These are phyloP conservation scores for Odontarrhena argentea DNA, from an alignment of 345 rosid species.

Conservation along the genomic window DNA sequence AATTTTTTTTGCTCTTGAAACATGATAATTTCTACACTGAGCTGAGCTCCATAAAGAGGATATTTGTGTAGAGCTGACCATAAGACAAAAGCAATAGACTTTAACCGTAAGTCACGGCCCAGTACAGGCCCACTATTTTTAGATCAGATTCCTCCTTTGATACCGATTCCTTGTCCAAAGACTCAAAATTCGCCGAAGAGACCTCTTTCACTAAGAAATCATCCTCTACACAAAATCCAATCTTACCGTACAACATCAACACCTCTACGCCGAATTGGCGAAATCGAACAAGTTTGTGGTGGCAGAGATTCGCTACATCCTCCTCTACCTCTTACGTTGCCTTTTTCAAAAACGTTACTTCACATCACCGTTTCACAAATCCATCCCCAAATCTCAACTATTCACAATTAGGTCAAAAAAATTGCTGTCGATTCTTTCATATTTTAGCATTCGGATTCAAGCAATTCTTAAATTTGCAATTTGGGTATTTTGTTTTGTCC, in stretches of 20 bases:
- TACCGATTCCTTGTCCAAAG: conserved; percentile 25
- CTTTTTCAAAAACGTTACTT: not conserved
- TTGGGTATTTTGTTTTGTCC: not conserved
- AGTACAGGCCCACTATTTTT: not conserved
- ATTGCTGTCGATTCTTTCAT: not conserved
- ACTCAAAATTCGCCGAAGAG: conserved; percentile 26
- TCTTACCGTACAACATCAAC: not conserved
- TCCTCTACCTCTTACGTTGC: conserved; percentile 10
- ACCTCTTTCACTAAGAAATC: conserved; percentile 23
- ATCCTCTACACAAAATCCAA: not conserved
- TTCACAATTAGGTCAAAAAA: not conserved
- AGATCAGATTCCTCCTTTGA: conserved; percentile 19
- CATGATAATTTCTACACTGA: too few relatives aligned
- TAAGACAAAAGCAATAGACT: too few relatives aligned
- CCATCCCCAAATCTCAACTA: not conserved
- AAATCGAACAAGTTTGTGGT: not conserved
- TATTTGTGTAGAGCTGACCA: too few relatives aligned
- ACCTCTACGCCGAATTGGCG: not conserved
- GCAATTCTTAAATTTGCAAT: not conserved
- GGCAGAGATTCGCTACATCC: not conserved
- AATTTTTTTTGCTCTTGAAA: too few relatives aligned
- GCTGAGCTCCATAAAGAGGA: too few relatives aligned
- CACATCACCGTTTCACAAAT: conserved; percentile 1
- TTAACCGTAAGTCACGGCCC: not conserved
- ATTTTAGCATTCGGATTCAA: not conserved